Conservation (phyloP, 805 yeast genomes). For the Torulaspora maleeae region DNA sequence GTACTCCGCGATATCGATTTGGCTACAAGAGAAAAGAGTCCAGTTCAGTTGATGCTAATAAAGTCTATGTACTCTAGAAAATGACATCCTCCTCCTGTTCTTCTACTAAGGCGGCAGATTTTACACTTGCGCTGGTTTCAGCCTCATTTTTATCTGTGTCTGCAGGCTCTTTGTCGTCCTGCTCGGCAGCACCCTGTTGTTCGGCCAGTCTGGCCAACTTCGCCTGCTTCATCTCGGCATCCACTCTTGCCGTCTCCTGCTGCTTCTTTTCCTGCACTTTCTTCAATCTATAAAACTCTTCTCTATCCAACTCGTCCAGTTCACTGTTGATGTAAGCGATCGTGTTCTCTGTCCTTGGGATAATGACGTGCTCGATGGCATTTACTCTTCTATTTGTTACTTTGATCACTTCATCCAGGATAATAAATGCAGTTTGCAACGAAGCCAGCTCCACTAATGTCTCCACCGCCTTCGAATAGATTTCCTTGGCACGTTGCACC, state of each 20-base stretch:
- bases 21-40: neutral
- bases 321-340: slow-evolving; percentile 89
- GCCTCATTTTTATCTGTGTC: slow-evolving; percentile 18
- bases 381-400: slow-evolving; percentile 97
- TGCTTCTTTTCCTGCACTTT: slow-evolving; percentile 95
- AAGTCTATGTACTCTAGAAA: slow-evolving; percentile 28
- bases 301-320: slow-evolving; percentile 95
- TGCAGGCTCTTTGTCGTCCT: slow-evolving; percentile 17
- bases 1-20: neutral
- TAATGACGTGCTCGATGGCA: slow-evolving; percentile 96
- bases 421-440: slow-evolving; percentile 92
- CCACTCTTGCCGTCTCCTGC: slow-evolving; percentile 63
- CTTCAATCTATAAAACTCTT: slow-evolving; percentile 93
- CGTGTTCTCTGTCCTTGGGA: slow-evolving; percentile 96
- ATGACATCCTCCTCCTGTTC: slow-evolving; percentile 46
- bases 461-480: slow-evolving; percentile 94
- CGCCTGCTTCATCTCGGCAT: slow-evolving; percentile 41
- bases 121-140: slow-evolving; percentile 12
- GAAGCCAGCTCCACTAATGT: slow-evolving; percentile 94
- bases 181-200: slow-evolving; percentile 22
- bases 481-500: slow-evolving; percentile 88
- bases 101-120: slow-evolving; percentile 32
- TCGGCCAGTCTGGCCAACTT: slow-evolving; percentile 22
- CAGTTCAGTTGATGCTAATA: slow-evolving; percentile 1
- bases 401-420: slow-evolving; percentile 94